Conservation (phyloP, 108 stramenopile genomes). For the Aureococcus anophagefferens region DNA sequence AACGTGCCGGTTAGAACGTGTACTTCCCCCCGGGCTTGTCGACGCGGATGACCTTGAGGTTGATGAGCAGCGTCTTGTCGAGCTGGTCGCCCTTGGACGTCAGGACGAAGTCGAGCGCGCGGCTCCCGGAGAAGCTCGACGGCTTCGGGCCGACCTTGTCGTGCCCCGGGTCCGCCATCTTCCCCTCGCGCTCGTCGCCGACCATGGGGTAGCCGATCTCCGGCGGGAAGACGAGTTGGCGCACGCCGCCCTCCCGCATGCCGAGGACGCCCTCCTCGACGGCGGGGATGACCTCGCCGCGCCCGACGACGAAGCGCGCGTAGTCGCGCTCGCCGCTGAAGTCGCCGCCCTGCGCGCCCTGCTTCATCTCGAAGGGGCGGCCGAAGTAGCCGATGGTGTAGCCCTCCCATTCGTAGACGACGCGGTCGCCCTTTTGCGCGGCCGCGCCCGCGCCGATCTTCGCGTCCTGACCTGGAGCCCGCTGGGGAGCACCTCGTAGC, state of each 20-base stretch:
- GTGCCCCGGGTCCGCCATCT: slow-evolving; percentile 45
- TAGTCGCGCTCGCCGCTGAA: slow-evolving; percentile 79
- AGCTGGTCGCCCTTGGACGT: slow-evolving; percentile 61
- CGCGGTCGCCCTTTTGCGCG: background rate
- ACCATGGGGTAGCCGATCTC: slow-evolving; percentile 24
- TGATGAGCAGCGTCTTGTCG: slow-evolving; percentile 79
- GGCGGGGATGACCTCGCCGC: slow-evolving; percentile 54
- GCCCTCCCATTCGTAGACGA: slow-evolving; percentile 89
- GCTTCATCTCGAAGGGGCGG: slow-evolving; percentile 78
- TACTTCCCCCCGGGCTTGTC: slow-evolving; percentile 72
- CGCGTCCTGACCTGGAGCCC: background rate
- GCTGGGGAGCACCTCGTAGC: background rate
- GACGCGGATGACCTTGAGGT: slow-evolving; percentile 76
- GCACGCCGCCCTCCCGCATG: slow-evolving; percentile 72
- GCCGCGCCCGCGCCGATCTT: background rate
- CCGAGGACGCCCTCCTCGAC: slow-evolving; percentile 58
- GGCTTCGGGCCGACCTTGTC: slow-evolving; percentile 80
- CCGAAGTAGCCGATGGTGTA: slow-evolving; percentile 90
- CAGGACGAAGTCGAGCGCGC: slow-evolving; percentile 84
- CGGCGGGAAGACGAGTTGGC: slow-evolving; percentile 73
- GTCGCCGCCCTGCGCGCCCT: slow-evolving; percentile 58
- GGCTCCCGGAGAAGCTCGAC: slow-evolving; percentile 66
- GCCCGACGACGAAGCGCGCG: slow-evolving; percentile 62
- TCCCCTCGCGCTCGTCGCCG: background rate
- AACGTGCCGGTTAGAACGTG: background rate